Base-by-base conservation (phyloP, 768 basidiomycete genomes). In the Leucocoprinus sp. region DNA sequence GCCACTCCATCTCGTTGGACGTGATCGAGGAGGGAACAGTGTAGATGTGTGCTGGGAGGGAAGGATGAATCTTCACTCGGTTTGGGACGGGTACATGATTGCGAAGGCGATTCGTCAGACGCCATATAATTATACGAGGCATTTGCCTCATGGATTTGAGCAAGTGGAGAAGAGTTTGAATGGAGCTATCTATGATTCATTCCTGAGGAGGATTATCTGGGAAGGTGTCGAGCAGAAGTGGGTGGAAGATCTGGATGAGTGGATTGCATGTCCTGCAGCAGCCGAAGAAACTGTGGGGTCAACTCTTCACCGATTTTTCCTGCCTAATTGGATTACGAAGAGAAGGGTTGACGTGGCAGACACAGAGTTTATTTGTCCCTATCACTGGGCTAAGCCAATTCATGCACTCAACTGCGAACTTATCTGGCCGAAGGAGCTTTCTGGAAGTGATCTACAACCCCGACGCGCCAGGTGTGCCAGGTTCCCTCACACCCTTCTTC, bases 1-100 rank as follows among this genome's bases (percentile, higher is more conserved):
- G 75, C 95, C 95, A 4, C 67, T 99, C 43, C 95, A 99, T 61
- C 73, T 99, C 28, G 86, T 86, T 0, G 89, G 89, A 2, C 71
- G 92, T 14, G 80, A 92, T 54, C 73, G 87, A 23, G 95, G 95
- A 4, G 95, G 93, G 1, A 98, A 97, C 57, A 75, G 75, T 5
- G 75, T 72, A 51, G 80, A 80, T 54, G 88, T 93, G 21, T 56
- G 66, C 9, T 96, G 87, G 58, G 84, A 83, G 48, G 78, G 76
- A 0, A 69, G 69, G 40, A 86, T 80, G 26, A 90, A 91, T 59
- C 69, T 97, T 1, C 93, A 95, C 60, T 82, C 85, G 1, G 69
- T 90, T 0, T 97, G 92, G 95, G 93, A 97, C 57, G 67, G 68
- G 14, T 68, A 78, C 23, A 74, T 99, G 43, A 81, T 96, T 55